Evolutionary conservation across 2,329 filamentous ascomycete genomes (phyloP), one percentile per base, ranked within the genome.

Genomic region (Claviceps sp.): DNA sequence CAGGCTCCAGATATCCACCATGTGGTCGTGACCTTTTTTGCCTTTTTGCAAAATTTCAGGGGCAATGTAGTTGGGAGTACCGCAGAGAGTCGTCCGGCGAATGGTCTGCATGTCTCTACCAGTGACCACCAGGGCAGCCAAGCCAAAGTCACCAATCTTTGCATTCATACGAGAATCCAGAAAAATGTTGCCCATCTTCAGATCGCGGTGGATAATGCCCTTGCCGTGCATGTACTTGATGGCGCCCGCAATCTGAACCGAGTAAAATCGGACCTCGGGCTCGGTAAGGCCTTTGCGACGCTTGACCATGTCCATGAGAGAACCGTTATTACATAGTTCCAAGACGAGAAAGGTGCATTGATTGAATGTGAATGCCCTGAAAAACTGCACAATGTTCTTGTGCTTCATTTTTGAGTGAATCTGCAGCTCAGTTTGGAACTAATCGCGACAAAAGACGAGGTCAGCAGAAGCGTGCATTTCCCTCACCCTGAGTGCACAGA

Each of bases 181-280:
- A 62, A 98, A 98, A 59, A 98, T 84, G 66, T 98, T 98, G 48
- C 93, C 94, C 75, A 96, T 97, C 70, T 98, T 98, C 60, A 98
- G 70, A 68, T 98, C 93, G 48, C 93, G 82, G 68, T 98, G 93
- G 48, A 97, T 95, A 56, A 98, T 94, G 58, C 91, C 93, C 65
- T 94, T 87, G 62, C 83, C 83, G 68, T 98, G 94, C 74, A 98
- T 87, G 65, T 98, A 98, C 69, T 97, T 97, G 69, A 98, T 91
- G 40, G 93, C 93, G 39, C 93, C 93, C 58, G 91, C 89, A 55
- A 96, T 89, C 68, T 98, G 93, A 42, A 98, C 82, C 55, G 93
- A 85, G 66, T 95, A 95, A 61, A 90, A 89, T 57, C 93, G 81
- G 48, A 96, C 89, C 69, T 98, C 93, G 0, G 93, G 89, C 66